Percentiles rank a stretch among this genome's conserved stretches.
Conservation (phyloP, 768 basidiomycete genomes). For the Tulasnella calospora region DNA sequence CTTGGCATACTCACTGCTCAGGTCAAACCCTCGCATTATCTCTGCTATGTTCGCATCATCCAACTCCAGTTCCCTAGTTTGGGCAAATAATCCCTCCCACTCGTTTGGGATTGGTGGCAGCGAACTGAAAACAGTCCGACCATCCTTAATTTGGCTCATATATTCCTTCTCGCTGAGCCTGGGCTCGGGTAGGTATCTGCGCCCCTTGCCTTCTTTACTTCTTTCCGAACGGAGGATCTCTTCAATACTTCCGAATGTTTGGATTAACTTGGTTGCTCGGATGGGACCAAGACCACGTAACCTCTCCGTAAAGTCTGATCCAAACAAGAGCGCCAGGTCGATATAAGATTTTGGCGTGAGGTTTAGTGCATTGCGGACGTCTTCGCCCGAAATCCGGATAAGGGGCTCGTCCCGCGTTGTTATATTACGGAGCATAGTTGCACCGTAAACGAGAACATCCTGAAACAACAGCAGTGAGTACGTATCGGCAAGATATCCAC, state of each 20-base stretch:
- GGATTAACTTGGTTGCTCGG: conserved; percentile 72
- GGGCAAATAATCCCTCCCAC: neutral
- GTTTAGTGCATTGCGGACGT: conserved; percentile 53
- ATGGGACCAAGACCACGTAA: conserved; percentile 76
- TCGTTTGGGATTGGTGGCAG: conserved; percentile 55
- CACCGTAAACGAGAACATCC: conserved; percentile 81
- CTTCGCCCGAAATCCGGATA: conserved; percentile 55
- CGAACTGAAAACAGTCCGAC: conserved; percentile 59
- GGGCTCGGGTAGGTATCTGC: conserved; percentile 49
- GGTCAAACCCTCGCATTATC: conserved; percentile 24
- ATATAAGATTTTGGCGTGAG: conserved; percentile 59
- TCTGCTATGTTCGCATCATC: conserved; percentile 16
- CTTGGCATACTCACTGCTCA: conserved; percentile 15
- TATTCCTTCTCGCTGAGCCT: conserved; percentile 49
- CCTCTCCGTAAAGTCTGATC: conserved; percentile 85
- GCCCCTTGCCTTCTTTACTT: conserved; percentile 33
- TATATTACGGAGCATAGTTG: conserved; percentile 73
- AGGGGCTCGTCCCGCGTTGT: conserved; percentile 58
- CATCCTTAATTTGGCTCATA: conserved; percentile 57
- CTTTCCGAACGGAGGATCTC: conserved; percentile 46
- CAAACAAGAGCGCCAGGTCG: conserved; percentile 82
- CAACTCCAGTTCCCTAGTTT: neutral
- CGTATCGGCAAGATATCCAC: neutral
- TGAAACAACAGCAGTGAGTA: conserved; percentile 32
- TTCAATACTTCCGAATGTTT: conserved; percentile 67